Conservation (phyloP, 2,329 filamentous ascomycete species). For the Neurospora sp. region DNA sequence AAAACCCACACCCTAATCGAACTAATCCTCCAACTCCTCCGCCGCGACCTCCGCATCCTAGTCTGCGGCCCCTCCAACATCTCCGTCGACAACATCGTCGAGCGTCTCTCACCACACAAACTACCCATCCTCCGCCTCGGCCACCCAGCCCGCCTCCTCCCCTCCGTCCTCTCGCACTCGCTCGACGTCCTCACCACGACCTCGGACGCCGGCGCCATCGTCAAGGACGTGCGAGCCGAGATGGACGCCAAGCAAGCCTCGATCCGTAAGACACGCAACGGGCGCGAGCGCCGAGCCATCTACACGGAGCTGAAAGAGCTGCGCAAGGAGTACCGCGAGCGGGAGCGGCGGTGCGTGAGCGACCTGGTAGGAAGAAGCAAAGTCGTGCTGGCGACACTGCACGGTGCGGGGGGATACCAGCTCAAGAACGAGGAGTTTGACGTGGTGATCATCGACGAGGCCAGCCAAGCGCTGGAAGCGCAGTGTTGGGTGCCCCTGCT, state of each 20-base stretch:
- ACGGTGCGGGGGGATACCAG: slow-evolving; percentile 82
- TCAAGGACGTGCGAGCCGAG: slow-evolving; percentile 80
- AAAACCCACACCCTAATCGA: slow-evolving; percentile 97
- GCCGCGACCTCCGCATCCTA: slow-evolving; percentile 61
- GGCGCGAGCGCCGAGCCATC: slow-evolving; percentile 67
- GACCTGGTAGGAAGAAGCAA: slow-evolving; percentile 67
- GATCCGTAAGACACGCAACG: slow-evolving; percentile 76
- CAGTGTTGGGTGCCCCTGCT: slow-evolving; percentile 94
- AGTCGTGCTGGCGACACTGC: slow-evolving; percentile 84
- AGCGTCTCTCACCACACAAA: slow-evolving; percentile 75
- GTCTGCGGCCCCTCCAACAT: slow-evolving; percentile 98
- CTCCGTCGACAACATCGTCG: slow-evolving; percentile 95
- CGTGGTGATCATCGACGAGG: slow-evolving; percentile 91
- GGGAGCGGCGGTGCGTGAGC: slow-evolving; percentile 72
- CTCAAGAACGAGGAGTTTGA: slow-evolving; percentile 75
- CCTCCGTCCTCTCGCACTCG: slow-evolving; percentile 79
- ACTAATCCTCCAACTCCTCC: slow-evolving; percentile 81
- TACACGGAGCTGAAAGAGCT: slow-evolving; percentile 80
- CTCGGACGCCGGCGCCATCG: slow-evolving; percentile 80
- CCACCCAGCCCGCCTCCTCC: slow-evolving; percentile 82
- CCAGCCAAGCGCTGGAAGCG: slow-evolving; percentile 87
- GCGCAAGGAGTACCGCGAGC: slow-evolving; percentile 76
- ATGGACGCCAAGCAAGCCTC: slow-evolving; percentile 88
- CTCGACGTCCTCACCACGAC: slow-evolving; percentile 85
- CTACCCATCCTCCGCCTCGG: slow-evolving; percentile 82